These are phyloP conservation scores for Sphaerulina vaccinii DNA, from an alignment of 2,329 filamentous ascomycete species.

Conservation along the genomic window DNA sequence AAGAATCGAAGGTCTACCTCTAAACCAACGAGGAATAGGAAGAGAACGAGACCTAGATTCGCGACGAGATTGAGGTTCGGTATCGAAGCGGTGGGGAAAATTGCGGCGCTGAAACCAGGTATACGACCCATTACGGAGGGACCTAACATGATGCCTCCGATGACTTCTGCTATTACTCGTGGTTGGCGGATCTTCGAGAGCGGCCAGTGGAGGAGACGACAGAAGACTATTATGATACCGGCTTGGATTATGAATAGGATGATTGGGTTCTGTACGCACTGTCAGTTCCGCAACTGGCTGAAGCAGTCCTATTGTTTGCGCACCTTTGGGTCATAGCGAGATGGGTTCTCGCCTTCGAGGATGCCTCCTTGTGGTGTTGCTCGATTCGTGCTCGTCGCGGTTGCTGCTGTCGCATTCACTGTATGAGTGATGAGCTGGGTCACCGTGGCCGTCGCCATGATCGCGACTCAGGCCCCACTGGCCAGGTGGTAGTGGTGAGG, in stretches of 20 bases:
- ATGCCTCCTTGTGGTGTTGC: conserved; percentile 64
- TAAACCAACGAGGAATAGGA: conserved; percentile 82
- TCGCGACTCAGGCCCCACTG: conserved; percentile 6
- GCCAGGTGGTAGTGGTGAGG: background rate
- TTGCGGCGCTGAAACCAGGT: conserved; percentile 70
- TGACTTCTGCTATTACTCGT: conserved; percentile 79
- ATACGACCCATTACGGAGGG: conserved; percentile 87
- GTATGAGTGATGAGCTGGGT: conserved; percentile 26
- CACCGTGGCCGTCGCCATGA: conserved; percentile 24
- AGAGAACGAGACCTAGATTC: conserved; percentile 79
- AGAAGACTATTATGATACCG: conserved; percentile 72
- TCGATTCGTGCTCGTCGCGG: conserved; percentile 35
- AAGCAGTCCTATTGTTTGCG: background rate
- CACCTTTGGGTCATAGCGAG: conserved; percentile 62
- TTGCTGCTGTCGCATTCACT: conserved; percentile 19
- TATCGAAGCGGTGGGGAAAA: conserved; percentile 75
- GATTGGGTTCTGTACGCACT: conserved; percentile 58
- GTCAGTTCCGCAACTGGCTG: too few relatives aligned
- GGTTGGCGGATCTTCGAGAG: conserved; percentile 75
- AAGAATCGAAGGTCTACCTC: conserved; percentile 82
- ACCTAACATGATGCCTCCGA: conserved; percentile 80
- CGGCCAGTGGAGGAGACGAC: conserved; percentile 71
- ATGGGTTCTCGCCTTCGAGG: conserved; percentile 68
- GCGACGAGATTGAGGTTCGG: conserved; percentile 74
- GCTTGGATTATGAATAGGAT: conserved; percentile 74